A percentile compares a stretch with the other conserved stretches of the same genome.
phyloP scores from a whole-genome alignment of 768 basidiomycete species.

The Porphyrellus cyaneotinctus region DNA sequence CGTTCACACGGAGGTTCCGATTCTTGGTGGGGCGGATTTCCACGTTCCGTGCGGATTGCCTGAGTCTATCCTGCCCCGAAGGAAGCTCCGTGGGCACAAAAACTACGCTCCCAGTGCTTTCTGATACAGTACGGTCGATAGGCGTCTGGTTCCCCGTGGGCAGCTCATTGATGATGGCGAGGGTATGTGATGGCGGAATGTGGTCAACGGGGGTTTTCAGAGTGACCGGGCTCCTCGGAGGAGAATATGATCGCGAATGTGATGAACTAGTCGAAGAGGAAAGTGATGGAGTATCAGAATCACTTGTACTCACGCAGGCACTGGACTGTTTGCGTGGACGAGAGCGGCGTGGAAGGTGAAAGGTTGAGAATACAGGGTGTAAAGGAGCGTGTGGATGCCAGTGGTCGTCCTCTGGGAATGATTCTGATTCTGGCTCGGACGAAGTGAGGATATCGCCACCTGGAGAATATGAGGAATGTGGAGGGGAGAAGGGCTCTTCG shows the following conservation, averaged over 20 bases:
- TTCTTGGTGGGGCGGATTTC: conserved; percentile 20
- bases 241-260: conserved; percentile 31
- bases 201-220: conserved; percentile 33
- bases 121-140: conserved; percentile 9
- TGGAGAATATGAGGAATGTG: conserved; percentile 15
- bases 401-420: conserved; percentile 26
- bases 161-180: conserved; percentile 40
- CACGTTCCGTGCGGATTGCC: neutral
- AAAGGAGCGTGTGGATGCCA: conserved; percentile 21
- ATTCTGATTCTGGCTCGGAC: conserved; percentile 36
- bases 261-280: conserved; percentile 40
- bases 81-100: conserved; percentile 18
- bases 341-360: conserved; percentile 34
- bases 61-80: conserved; percentile 21
- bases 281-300: conserved; percentile 49
- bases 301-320: conserved; percentile 31
- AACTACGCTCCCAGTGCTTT: conserved; percentile 20
- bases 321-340: conserved; percentile 27
- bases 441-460: conserved; percentile 14
- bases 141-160: conserved; percentile 18
- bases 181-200: conserved; percentile 19
- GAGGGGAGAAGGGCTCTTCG: conserved; percentile 31
- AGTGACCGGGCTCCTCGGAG: conserved; percentile 32
- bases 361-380: conserved; percentile 19
- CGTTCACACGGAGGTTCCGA: conserved; percentile 30